phyloP scores from a whole-genome alignment of 2,329 filamentous ascomycete species.

The Ophiocordyceps robertsii region DNA sequence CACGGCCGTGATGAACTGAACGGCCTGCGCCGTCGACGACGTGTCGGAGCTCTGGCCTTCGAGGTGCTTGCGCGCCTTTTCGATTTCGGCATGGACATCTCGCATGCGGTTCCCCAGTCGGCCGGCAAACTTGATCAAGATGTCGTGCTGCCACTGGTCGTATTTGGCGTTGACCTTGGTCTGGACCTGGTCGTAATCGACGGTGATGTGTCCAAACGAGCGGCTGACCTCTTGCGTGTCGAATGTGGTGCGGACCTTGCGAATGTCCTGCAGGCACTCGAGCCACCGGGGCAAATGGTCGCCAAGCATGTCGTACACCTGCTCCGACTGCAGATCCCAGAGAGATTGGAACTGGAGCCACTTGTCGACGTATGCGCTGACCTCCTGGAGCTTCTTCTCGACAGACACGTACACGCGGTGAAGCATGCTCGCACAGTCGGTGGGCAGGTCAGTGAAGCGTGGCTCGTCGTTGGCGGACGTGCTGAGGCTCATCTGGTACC shows the following conservation, averaged over 20 bases:
- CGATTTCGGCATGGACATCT: constrained; percentile 83
- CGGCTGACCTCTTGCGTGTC: constrained; percentile 92
- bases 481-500: constrained; percentile 81
- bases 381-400: constrained; percentile 68
- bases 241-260: constrained; percentile 89
- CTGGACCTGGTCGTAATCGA: constrained; percentile 98
- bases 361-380: constrained; percentile 83
- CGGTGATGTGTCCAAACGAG: constrained; percentile 83
- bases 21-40: constrained; percentile 89
- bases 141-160: constrained; percentile 98
- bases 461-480: constrained; percentile 50
- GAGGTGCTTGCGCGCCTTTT: constrained; percentile 78
- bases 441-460: constrained; percentile 74
- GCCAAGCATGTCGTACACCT: constrained; percentile 84
- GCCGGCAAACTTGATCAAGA: constrained; percentile 80
- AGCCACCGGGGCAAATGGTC: constrained; percentile 89
- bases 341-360: constrained; percentile 98
- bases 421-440: constrained; percentile 67
- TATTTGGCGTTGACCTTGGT: constrained; percentile 98
- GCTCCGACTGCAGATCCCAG: constrained; percentile 93
- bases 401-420: constrained; percentile 70
- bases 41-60: constrained; percentile 88
- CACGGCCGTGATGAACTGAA: constrained; percentile 96
- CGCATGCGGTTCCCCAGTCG: constrained; percentile 83
- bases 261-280: constrained; percentile 90